Evolutionary conservation across 441 rosid species (phyloP).

Genomic region (Manihot esculenta): DNA sequence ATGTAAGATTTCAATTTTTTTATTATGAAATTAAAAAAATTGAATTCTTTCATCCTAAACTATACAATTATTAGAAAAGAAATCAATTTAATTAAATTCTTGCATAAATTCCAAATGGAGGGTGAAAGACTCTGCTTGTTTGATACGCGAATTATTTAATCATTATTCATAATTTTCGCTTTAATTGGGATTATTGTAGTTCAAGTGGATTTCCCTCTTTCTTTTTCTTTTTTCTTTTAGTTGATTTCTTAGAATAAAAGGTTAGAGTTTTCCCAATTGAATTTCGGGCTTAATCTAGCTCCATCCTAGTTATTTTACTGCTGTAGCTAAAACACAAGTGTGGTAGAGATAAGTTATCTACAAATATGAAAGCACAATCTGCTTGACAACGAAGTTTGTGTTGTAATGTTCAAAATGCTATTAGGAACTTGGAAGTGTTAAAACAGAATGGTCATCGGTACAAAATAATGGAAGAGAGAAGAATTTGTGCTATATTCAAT

Average conservation of each 20-base stretch:
- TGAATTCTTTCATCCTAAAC: too few relatives aligned
- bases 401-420: too few relatives aligned
- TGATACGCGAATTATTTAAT: not conserved
- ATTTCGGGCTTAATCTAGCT: not conserved
- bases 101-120: too few relatives aligned
- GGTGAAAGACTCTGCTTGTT: too few relatives aligned
- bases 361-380: not conserved
- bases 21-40: too few relatives aligned
- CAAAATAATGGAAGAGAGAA: not conserved
- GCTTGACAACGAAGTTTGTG: not conserved
- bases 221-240: too few relatives aligned
- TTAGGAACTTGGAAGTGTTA: not conserved
- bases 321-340: not conserved
- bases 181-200: not conserved
- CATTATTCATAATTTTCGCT: not conserved
- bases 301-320: not conserved
- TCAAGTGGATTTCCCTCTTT: not conserved
- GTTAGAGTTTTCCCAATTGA: not conserved
- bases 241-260: not conserved
- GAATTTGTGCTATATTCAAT: not conserved
- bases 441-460: too few relatives aligned
- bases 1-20: too few relatives aligned
- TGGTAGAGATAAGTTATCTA: not conserved
- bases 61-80: too few relatives aligned
- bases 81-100: too few relatives aligned